A percentile compares a stretch with the other conserved stretches of the same genome.
Conservation (phyloP, 75 land plant genomes). For the Sequoia sempervirens region DNA sequence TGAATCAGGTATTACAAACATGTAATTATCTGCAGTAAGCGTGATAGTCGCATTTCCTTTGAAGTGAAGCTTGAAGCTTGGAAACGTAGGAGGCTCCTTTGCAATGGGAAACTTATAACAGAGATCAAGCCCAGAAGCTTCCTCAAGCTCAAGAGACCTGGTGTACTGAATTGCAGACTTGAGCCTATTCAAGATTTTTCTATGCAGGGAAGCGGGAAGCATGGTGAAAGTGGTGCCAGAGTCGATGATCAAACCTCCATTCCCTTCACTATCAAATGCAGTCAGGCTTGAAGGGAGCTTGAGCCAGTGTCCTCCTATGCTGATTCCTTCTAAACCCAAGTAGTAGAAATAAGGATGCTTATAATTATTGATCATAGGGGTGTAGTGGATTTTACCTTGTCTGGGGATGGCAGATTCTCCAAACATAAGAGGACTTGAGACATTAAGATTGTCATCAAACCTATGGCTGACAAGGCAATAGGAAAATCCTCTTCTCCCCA, state of each 20-base stretch:
- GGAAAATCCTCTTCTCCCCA: conserved; percentile 46
- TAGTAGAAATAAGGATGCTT: conserved; percentile 56
- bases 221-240: conserved; percentile 84
- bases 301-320: conserved; percentile 39
- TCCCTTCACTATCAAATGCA: conserved; percentile 43
- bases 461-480: conserved; percentile 72
- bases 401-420: conserved; percentile 9
- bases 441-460: conserved; percentile 10
- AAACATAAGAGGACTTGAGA: conserved; percentile 9
- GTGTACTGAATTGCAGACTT: conserved; percentile 14
- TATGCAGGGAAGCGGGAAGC: conserved; percentile 39
- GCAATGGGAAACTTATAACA: conserved; percentile 30
- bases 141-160: conserved; percentile 34
- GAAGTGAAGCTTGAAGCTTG: conserved; percentile 6
- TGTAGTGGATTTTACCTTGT: conserved; percentile 27
- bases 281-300: conserved; percentile 23
- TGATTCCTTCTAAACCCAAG: conserved; percentile 49
- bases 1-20: conserved; percentile 2
- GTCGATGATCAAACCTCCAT: conserved; percentile 77
- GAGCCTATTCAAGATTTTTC: conserved; percentile 29
- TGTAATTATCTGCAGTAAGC: conserved; percentile 4
- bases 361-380: conserved; percentile 60
- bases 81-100: conserved; percentile 13
- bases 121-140: conserved; percentile 39
- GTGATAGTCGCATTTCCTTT: conserved; percentile 6